Conservation (phyloP, 768 basidiomycete genomes). For the Exidia glandulosa region DNA sequence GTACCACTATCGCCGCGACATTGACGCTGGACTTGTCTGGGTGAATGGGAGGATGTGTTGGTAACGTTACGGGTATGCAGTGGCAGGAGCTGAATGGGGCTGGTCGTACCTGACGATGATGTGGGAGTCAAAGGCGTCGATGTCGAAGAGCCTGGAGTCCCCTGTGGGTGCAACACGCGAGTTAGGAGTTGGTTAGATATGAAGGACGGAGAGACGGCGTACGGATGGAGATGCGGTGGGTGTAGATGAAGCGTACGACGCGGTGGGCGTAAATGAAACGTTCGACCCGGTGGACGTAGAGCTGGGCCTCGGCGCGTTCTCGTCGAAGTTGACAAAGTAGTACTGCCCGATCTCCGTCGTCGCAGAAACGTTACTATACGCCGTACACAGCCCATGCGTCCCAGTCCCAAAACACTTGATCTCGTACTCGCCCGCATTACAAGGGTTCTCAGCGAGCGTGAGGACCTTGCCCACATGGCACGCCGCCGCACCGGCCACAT, state of each 20-base stretch:
- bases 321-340: not conserved
- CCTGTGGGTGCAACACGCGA: too few relatives aligned
- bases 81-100: too few relatives aligned
- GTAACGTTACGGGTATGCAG: too few relatives aligned
- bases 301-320: not conserved
- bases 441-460: not conserved
- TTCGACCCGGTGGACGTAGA: not conserved
- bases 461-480: not conserved
- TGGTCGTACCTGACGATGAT: too few relatives aligned
- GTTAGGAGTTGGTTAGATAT: too few relatives aligned
- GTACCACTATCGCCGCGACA: not conserved
- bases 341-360: not conserved
- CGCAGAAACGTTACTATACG: not conserved
- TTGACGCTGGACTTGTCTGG: not conserved
- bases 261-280: too few relatives aligned
- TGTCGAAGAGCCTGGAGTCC: too few relatives aligned
- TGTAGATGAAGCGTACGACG: too few relatives aligned
- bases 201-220: too few relatives aligned
- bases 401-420: not conserved
- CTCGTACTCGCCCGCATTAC: not conserved
- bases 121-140: too few relatives aligned
- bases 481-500: not conserved
- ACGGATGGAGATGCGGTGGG: too few relatives aligned
- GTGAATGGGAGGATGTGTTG: not conserved
- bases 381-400: not conserved